A percentile compares a stretch with the other conserved stretches of the same genome.
phyloP scores from a whole-genome alignment of 2,329 filamentous ascomycete genomes.

The Claviceps quebecensis region DNA sequence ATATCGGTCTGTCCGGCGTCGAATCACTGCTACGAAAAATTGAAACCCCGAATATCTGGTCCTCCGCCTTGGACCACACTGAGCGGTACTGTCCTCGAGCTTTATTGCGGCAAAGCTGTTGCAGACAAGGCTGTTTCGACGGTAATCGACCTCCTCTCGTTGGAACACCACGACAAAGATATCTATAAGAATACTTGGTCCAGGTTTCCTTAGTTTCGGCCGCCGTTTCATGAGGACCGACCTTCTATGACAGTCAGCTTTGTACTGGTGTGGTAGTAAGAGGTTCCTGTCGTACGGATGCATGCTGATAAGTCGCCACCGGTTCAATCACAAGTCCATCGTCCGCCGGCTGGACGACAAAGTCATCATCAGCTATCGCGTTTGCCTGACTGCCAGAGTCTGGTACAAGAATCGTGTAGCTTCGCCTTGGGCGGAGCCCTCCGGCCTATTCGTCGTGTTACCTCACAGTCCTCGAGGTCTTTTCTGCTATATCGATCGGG shows the following conservation, averaged over 20 bases:
- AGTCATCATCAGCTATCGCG: constrained; percentile 16
- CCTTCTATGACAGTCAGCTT: background rate
- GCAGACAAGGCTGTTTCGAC: background rate
- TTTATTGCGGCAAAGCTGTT: background rate
- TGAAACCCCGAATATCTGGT: background rate
- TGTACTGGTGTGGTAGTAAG: constrained; percentile 10
- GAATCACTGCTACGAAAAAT: constrained; percentile 1
- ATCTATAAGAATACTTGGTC: background rate
- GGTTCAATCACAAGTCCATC: constrained; percentile 10
- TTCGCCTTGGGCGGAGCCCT: constrained; percentile 7
- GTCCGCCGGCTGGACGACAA: constrained; percentile 21
- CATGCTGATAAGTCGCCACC: constrained; percentile 26
- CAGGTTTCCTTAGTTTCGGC: background rate
- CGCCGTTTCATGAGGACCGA: background rate
- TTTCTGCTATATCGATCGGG: constrained; percentile 2
- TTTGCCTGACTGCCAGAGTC: background rate
- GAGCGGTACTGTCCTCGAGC: background rate
- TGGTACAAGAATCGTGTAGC: constrained; percentile 9
- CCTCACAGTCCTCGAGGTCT: constrained; percentile 5
- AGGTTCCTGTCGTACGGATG: constrained; percentile 38
- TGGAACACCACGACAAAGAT: background rate
- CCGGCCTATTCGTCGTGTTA: constrained; percentile 8
- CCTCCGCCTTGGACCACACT: background rate
- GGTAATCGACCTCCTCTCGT: background rate
- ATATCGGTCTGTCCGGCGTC: background rate